phyloP scores from a whole-genome alignment of 768 basidiomycete species.

The Lactarius evosmus region DNA sequence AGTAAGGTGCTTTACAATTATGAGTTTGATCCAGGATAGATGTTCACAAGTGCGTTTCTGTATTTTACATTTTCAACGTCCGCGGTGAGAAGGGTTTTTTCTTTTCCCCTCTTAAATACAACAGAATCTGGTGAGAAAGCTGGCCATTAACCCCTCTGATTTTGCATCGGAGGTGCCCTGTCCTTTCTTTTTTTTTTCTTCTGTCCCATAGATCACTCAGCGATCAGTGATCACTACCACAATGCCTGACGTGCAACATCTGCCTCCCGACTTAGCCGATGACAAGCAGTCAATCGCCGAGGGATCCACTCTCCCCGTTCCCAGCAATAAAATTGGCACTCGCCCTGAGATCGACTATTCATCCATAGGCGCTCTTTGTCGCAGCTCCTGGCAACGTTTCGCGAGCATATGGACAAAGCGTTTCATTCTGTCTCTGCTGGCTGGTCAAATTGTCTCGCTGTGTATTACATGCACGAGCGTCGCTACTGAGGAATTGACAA shows the following conservation, averaged over 20 bases:
- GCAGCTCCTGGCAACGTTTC: constrained; percentile 58
- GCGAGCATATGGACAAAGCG: constrained; percentile 74
- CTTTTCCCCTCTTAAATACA: background rate
- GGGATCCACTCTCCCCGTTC: background rate
- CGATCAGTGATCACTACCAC: background rate
- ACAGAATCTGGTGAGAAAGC: background rate
- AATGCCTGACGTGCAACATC: constrained; percentile 4
- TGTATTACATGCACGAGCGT: constrained; percentile 90
- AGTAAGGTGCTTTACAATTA: background rate
- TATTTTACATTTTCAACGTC: background rate
- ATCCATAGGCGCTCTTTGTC: constrained; percentile 51
- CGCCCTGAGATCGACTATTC: constrained; percentile 66
- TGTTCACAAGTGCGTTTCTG: background rate
- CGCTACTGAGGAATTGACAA: constrained; percentile 74
- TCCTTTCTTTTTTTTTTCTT: background rate
- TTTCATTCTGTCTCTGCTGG: constrained; percentile 65
- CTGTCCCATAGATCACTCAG: background rate
- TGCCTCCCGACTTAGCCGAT: background rate
- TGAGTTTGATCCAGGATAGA: background rate
- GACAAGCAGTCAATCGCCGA: background rate
- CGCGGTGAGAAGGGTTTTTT: background rate
- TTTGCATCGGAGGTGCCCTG: background rate
- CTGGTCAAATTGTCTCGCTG: constrained; percentile 79
- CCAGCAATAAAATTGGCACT: background rate
- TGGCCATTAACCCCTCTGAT: background rate